Percentiles rank a stretch among this genome's conserved stretches.
These are phyloP conservation scores for Pichia manshurica DNA, from an alignment of 805 yeast genomes.

Conservation along the genomic window DNA sequence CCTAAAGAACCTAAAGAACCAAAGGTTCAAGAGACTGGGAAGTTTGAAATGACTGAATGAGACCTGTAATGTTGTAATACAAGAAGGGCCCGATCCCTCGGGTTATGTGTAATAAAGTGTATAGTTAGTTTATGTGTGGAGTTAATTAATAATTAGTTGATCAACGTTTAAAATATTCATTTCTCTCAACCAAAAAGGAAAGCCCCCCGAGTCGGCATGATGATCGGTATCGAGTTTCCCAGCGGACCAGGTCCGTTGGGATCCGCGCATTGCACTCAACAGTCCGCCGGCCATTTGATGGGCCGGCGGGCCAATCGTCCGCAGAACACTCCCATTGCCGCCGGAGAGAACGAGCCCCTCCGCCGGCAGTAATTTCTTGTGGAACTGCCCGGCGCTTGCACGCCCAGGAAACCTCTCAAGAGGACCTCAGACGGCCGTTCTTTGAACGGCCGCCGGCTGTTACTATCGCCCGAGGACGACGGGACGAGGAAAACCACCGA, in stretches of 20 bases:
- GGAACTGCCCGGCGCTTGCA: conserved; percentile 36
- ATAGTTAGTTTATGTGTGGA: neutral
- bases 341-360: no score
- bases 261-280: conserved; percentile 38
- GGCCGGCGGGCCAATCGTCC: conserved; percentile 30
- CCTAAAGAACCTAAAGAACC: no score
- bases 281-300: conserved; percentile 15
- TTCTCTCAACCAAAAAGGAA: neutral
- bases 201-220: conserved; percentile 16
- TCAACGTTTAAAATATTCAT: no score
- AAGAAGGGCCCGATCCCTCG: neutral
- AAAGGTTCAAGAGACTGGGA: no score
- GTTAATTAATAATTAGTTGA: neutral
- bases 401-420: conserved; percentile 34
- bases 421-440: conserved; percentile 23
- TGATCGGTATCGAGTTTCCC: conserved; percentile 39
- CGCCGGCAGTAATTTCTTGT: conserved; percentile 27
- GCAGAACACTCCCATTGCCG: conserved; percentile 34
- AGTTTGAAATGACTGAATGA: no score
- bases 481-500: conserved; percentile 33
- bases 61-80: no score
- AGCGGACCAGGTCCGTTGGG: conserved; percentile 15
- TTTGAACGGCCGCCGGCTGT: conserved; percentile 23
- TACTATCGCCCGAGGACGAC: no score
- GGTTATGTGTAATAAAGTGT: conserved; percentile 1